A percentile compares a stretch with the other conserved stretches of the same genome.
Conservation (phyloP, 371 early-diverging fungal species). For the Rhizopus microsporus region DNA sequence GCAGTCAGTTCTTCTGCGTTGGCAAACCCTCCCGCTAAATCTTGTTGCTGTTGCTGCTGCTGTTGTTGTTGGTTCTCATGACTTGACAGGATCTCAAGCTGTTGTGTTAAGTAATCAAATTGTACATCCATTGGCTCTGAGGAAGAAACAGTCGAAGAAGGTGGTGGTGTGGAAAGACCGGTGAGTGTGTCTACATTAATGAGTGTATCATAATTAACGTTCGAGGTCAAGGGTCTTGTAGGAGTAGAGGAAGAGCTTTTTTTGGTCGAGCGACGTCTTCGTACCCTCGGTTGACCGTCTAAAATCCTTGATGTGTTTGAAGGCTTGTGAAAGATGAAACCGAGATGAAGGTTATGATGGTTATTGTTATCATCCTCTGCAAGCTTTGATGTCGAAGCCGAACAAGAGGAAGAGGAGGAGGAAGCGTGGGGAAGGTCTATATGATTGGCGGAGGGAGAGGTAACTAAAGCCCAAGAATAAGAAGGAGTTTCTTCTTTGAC, state of each 20-base stretch:
- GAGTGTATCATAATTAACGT: slow-evolving; percentile 7
- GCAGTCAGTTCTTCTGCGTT: slow-evolving; percentile 32
- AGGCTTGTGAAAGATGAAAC: slow-evolving; percentile 30
- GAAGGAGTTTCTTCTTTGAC: slow-evolving; percentile 1
- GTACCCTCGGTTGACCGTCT: slow-evolving; percentile 24
- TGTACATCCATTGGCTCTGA: slow-evolving; percentile 25
- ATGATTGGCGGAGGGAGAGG: slow-evolving; percentile 23
- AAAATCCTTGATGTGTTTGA: slow-evolving; percentile 18
- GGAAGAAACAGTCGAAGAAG: slow-evolving; percentile 23
- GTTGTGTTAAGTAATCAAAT: slow-evolving; percentile 30
- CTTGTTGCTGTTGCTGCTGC: no score
- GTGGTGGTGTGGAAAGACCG: slow-evolving; percentile 14
- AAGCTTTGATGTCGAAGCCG: not conserved
- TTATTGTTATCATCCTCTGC: slow-evolving; percentile 9
- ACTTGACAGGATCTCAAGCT: slow-evolving; percentile 17
- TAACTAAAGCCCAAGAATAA: slow-evolving; percentile 32
- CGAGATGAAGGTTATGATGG: slow-evolving; percentile 15
- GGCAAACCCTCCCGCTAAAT: slow-evolving; percentile 13
- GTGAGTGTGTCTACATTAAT: slow-evolving; percentile 9
- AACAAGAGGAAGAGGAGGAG: slow-evolving; percentile 7
- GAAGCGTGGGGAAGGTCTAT: slow-evolving; percentile 8
- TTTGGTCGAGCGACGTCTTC: slow-evolving; percentile 20
- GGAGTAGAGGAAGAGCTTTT: slow-evolving; percentile 3
- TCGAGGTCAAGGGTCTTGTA: slow-evolving; percentile 15
- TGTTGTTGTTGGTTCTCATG: not conserved